phyloP scores from a whole-genome alignment of 306 rosid species.

The Pyrus communis region DNA sequence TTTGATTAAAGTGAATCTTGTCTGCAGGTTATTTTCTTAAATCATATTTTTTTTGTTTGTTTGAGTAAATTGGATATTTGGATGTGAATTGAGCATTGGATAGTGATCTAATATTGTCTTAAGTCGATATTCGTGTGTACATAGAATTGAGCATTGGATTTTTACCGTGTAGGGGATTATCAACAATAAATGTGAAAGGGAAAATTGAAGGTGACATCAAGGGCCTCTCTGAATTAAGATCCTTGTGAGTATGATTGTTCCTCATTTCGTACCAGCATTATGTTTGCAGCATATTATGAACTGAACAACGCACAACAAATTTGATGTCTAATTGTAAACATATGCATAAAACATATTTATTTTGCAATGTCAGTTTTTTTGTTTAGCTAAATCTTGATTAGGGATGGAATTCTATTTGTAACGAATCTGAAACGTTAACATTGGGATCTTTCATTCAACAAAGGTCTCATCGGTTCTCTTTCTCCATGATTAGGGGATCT shows the following conservation, averaged over 20 bases:
- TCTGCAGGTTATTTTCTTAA: not conserved
- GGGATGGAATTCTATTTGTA: not conserved
- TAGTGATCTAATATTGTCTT: not conserved
- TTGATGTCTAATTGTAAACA: not conserved
- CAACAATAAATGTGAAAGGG: constrained; percentile 69
- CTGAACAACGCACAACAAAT: not conserved
- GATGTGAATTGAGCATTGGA: not conserved
- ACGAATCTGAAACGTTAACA: constrained; percentile 7
- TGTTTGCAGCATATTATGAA: not conserved
- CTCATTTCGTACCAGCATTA: not conserved
- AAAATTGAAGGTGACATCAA: constrained; percentile 57
- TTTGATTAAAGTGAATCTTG: not conserved
- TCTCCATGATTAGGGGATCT: constrained; percentile 46
- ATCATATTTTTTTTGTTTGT: not conserved
- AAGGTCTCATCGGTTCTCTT: constrained; percentile 46
- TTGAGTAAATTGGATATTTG: not conserved
- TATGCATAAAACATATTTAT: not conserved
- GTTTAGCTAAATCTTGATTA: constrained; percentile 4
- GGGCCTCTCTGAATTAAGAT: constrained; percentile 50
- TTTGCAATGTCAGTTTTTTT: not conserved
- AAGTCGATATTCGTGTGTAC: not conserved
- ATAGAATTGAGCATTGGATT: not conserved
- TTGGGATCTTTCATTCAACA: constrained; percentile 63
- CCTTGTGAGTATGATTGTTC: constrained; percentile 49
- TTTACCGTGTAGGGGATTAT: constrained; percentile 46